Conservation (phyloP, 768 basidiomycete genomes). For the Mycena vitilis region DNA sequence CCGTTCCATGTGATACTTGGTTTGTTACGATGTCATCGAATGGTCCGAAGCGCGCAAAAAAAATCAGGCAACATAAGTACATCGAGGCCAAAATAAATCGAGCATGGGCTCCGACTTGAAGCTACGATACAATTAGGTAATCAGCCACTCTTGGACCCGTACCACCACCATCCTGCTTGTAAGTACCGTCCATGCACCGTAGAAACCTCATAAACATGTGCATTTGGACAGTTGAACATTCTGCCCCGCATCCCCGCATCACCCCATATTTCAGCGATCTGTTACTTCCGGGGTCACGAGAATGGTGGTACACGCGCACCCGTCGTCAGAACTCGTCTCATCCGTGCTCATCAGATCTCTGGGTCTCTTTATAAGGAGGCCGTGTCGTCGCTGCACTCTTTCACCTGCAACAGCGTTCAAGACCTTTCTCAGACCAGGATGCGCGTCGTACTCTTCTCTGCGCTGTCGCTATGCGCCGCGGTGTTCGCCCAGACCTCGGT, state of each 20-base stretch:
- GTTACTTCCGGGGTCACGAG: neutral
- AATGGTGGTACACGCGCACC: neutral
- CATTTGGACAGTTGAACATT: neutral
- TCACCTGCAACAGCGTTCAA: slow-evolving; percentile 22
- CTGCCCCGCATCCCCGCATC: neutral
- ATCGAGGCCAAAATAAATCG: too few relatives aligned
- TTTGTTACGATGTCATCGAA: too few relatives aligned
- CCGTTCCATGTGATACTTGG: too few relatives aligned
- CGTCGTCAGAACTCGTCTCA: neutral
- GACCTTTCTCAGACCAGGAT: slow-evolving; percentile 43
- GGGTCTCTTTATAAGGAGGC: slow-evolving; percentile 25
- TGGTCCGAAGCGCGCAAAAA: too few relatives aligned
- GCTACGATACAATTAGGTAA: too few relatives aligned
- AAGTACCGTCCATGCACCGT: too few relatives aligned
- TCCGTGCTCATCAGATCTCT: slow-evolving; percentile 23
- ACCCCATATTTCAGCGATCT: neutral
- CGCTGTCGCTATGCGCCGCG: slow-evolving; percentile 42
- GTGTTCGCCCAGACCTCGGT: slow-evolving; percentile 48
- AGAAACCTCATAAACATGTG: neutral
- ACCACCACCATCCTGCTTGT: too few relatives aligned
- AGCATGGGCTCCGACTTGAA: too few relatives aligned
- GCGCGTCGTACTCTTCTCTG: slow-evolving; percentile 46
- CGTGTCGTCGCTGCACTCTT: slow-evolving; percentile 14
- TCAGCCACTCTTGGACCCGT: too few relatives aligned
- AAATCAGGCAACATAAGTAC: too few relatives aligned